A percentile compares a stretch with the other conserved stretches of the same genome.
These are phyloP conservation scores for Trichoderma afroharzianum DNA, from an alignment of 2,329 filamentous ascomycete genomes.

Conservation along the genomic window DNA sequence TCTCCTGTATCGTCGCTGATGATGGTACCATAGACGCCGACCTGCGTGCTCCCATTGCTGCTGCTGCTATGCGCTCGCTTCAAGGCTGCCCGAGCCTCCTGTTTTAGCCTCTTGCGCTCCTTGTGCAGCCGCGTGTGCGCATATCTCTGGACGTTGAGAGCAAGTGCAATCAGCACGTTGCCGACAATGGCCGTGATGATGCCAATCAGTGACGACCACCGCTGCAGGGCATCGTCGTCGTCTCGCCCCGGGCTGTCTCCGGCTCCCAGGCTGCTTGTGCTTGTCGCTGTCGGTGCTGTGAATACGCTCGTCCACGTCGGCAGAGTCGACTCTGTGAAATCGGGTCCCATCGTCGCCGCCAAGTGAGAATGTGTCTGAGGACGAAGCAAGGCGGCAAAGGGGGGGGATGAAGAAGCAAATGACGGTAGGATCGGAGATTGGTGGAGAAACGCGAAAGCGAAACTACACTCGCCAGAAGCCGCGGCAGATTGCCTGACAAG, in stretches of 20 bases:
- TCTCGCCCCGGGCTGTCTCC: constrained; percentile 19
- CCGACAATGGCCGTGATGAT: constrained; percentile 90
- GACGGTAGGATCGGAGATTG: constrained; percentile 13
- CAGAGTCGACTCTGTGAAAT: constrained; percentile 26
- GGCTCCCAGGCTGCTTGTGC: not conserved
- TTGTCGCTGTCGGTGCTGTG: constrained; percentile 11
- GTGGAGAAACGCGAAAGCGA: constrained; percentile 14
- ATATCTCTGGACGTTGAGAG: constrained; percentile 93
- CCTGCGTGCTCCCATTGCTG: constrained; percentile 22
- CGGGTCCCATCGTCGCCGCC: constrained; percentile 26
- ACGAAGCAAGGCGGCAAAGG: constrained; percentile 13
- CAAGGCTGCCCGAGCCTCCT: constrained; percentile 51
- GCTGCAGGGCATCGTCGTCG: constrained; percentile 48
- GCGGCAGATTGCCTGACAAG: constrained; percentile 2
- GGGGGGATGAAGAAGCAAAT: not conserved
- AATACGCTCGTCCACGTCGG: constrained; percentile 18
- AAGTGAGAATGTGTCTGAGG: constrained; percentile 17
- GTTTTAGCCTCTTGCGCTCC: constrained; percentile 58
- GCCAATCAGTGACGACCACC: constrained; percentile 93
- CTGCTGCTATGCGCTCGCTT: constrained; percentile 38
- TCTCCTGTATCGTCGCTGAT: constrained; percentile 19
- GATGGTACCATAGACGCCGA: constrained; percentile 36
- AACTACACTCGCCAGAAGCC: constrained; percentile 7
- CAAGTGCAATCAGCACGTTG: constrained; percentile 91
- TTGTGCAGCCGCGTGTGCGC: constrained; percentile 82